phyloP scores from a whole-genome alignment of 1,284 basidiomycete genomes.

The Ceratobasidium sp. region DNA sequence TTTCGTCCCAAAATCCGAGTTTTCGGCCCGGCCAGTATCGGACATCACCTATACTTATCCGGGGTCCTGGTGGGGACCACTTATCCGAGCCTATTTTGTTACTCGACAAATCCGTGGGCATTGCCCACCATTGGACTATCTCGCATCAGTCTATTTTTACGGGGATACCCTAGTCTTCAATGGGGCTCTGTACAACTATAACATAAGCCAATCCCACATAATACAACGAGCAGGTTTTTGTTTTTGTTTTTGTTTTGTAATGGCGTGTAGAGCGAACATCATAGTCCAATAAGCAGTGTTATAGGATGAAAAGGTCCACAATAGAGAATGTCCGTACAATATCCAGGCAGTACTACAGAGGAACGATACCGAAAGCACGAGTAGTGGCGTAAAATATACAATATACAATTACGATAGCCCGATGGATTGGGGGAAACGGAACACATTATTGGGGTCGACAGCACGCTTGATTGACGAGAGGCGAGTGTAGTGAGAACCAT shows the following conservation, averaged over 20 bases:
- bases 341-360: background rate
- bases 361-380: background rate
- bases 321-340: background rate
- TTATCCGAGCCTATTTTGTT: background rate
- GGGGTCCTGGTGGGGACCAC: background rate
- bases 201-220: no score
- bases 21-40: background rate
- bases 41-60: background rate
- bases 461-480: slow-evolving; percentile 38
- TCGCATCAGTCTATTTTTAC: background rate
- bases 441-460: slow-evolving; percentile 47
- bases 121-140: background rate
- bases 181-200: background rate
- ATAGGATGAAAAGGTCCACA: background rate
- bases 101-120: background rate
- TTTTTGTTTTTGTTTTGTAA: no score
- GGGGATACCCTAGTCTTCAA: background rate
- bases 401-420: slow-evolving; percentile 13
- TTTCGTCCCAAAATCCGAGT: slow-evolving; percentile 3
- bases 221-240: no score
- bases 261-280: no score
- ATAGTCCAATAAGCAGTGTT: no score
- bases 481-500: slow-evolving; percentile 45
- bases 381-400: background rate
- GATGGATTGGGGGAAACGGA: slow-evolving; percentile 49